Base-by-base conservation (phyloP, 73 alveolate species). In the Uronychia binucleata region DNA sequence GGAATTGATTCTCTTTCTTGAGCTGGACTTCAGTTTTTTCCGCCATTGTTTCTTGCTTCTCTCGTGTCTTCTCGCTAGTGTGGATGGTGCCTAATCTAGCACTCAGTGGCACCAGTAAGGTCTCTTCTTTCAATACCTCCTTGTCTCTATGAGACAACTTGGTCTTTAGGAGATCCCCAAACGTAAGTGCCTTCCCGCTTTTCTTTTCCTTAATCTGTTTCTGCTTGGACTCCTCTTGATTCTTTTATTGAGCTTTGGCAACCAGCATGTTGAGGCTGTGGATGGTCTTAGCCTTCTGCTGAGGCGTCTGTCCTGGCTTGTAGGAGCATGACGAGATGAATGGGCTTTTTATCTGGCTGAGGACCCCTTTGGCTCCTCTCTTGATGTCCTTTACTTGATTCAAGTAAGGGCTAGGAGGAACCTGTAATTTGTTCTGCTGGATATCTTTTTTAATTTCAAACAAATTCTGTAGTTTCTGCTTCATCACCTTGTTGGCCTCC, bases 361-460 rank as follows among this genome's bases (percentile, higher is more conserved):
- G n/a, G n/a, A n/a, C n/a, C n/a, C n/a, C n/a, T n/a, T n/a, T n/a
- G n/a, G n/a, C 67, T 46, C 19, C 19, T n/a, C n/a, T n/a, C 19
- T 46, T 46, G 67, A 46, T 5, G 5, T 46, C 67, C 19, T 19
- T 46, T 46, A 46, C 67, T 46, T 46, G 19, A 19, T 46, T 46
- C 67, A 46, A 46, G 67, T 46, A 46, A 46, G 67, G 67, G 67
- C 67, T 46, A 46, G 67, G 67, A 19, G 67, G 67, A 46, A 46
- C 67, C 19, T 46, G 67, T 19, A 46, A 11, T 11, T 46, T 46
- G 19, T 5, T 5, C 19, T 46, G 67, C 19, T 46, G 19, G n/a
- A 46, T 5, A 46, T 46, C 67, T 46, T 46, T 46, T 19, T 46
- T 46, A 19, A 46, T 46, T 46, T 46, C 67, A 46, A 46, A 46